Base-by-base conservation (phyloP, 176 grass and related monocot genomes). In the Triticum turgidum region DNA sequence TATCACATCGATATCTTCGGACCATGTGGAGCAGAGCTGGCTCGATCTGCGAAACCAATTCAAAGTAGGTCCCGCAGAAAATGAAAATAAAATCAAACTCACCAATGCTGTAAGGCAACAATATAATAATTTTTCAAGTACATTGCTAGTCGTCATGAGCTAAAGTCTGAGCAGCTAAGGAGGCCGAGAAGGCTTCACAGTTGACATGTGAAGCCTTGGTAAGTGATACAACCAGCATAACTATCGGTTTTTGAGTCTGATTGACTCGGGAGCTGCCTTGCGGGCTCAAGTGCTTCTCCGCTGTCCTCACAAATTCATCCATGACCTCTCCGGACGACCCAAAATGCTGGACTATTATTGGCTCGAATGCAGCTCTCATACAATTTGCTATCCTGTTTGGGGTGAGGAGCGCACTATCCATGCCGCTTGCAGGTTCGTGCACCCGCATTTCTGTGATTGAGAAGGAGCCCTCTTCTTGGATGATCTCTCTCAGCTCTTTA, bases 381-480 rank as follows among this genome's bases (percentile, higher is more conserved):
- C 1, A 12, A 17, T 34, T 24, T 1, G 70, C 82, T 32, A 4
- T n/a, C 4, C 1, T 15, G 8, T 45, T 65, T 64, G 58, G 24
- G 22, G 56, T 64, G 15, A 33, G 18, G 37, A 32, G 32, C 34
- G 3, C 9, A 14, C 69, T 74, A 17, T 84, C 9, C 6, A n/a
- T 18, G 11, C 56, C 77, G 14, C 32, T 25, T 13, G 15, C 62
- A 27, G n/a, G 37, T 12, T 63, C 22, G 2, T 61, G 69, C 15
- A 84, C 54, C 54, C 61, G 35, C 15, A 65, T 49, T 15, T 34
- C 25, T 6, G 39, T 61, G 20, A 83, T 61, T 14, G 22, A 14
- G 51, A 83, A 61, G n/a, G 67, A 72, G 7, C 49, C 49, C 17
- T 83, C 66, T 3, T 75, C 70, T 84, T 64, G 32, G 25, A 84